Evolutionary conservation across 768 basidiomycete genomes (phyloP).

Genomic region (Lactifluus rugatus): DNA sequence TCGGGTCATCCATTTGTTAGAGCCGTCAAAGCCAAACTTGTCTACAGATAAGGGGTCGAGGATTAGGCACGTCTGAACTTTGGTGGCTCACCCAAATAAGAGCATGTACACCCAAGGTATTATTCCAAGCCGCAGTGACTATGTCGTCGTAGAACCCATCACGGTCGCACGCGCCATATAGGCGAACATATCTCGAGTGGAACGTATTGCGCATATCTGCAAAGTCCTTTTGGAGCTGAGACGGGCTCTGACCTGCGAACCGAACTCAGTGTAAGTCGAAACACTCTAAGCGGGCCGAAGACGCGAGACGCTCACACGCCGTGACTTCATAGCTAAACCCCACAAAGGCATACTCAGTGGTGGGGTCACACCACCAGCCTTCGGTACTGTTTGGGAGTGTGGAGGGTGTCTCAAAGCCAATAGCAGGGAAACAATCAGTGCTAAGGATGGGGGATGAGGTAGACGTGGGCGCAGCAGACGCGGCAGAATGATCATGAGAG

Average conservation of each 20-base stretch:
- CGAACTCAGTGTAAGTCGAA: neutral
- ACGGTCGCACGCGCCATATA: conserved; percentile 35
- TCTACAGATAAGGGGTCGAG: neutral
- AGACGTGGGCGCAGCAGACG: neutral
- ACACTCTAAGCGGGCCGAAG: neutral
- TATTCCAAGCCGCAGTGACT: conserved; percentile 58
- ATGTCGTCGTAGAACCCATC: conserved; percentile 43
- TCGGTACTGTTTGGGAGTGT: conserved; percentile 29
- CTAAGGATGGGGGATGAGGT: neutral
- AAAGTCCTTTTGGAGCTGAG: conserved; percentile 46
- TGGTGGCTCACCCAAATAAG: conserved; percentile 53
- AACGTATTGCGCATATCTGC: conserved; percentile 48
- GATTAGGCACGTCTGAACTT: neutral
- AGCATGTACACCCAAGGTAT: conserved; percentile 61
- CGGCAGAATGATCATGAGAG: neutral
- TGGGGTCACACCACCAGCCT: conserved; percentile 45
- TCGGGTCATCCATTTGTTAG: conserved; percentile 22
- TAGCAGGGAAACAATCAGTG: conserved; percentile 29
- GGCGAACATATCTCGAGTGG: conserved; percentile 53
- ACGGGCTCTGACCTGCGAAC: conserved; percentile 45
- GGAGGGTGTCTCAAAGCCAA: conserved; percentile 47
- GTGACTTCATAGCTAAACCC: conserved; percentile 72
- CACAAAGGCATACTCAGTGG: conserved; percentile 64
- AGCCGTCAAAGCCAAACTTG: conserved; percentile 27
- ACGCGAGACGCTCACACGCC: conserved; percentile 35